These are phyloP conservation scores for Inosperma sp. DNA, from an alignment of 768 basidiomycete species.

Conservation along the genomic window DNA sequence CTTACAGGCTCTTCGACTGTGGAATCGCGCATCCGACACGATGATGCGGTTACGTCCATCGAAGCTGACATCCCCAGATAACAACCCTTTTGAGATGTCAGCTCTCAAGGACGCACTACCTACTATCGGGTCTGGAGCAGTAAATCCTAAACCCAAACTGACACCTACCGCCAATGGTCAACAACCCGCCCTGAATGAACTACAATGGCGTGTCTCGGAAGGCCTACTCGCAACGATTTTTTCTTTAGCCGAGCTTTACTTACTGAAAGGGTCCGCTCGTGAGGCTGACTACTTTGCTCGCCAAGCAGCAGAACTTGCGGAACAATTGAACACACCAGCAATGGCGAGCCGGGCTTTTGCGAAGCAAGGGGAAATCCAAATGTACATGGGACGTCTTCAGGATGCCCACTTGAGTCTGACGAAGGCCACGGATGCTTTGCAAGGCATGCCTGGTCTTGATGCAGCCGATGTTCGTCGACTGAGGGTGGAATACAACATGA, in stretches of 20 bases:
- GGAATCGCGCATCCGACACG: slow-evolving; percentile 74
- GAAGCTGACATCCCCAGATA: slow-evolving; percentile 30
- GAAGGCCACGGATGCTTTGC: slow-evolving; percentile 43
- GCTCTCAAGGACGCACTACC: slow-evolving; percentile 41
- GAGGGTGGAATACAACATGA: slow-evolving; percentile 48
- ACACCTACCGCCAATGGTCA: slow-evolving; percentile 17
- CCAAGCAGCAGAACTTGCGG: slow-evolving; percentile 71
- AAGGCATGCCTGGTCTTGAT: slow-evolving; percentile 50
- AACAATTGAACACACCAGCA: slow-evolving; percentile 60
- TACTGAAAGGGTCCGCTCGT: slow-evolving; percentile 70
- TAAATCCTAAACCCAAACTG: slow-evolving; percentile 12
- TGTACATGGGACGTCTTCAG: slow-evolving; percentile 56
- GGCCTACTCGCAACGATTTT: slow-evolving; percentile 65
- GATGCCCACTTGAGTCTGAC: slow-evolving; percentile 54
- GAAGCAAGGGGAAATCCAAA: slow-evolving; percentile 62
- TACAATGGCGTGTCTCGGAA: slow-evolving; percentile 76
- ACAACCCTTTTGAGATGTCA: slow-evolving; percentile 58
- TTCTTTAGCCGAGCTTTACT: slow-evolving; percentile 59
- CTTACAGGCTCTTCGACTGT: slow-evolving; percentile 69
- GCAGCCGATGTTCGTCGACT: slow-evolving; percentile 55
- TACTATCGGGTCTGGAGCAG: slow-evolving; percentile 17
- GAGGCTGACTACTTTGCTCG: slow-evolving; percentile 83
- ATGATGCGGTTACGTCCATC: slow-evolving; percentile 54
- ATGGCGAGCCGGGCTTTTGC: slow-evolving; percentile 62
- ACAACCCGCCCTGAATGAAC: slow-evolving; percentile 42